These are phyloP conservation scores for Neofusicoccum parvum DNA, from an alignment of 2,329 filamentous ascomycete genomes.

Conservation along the genomic window DNA sequence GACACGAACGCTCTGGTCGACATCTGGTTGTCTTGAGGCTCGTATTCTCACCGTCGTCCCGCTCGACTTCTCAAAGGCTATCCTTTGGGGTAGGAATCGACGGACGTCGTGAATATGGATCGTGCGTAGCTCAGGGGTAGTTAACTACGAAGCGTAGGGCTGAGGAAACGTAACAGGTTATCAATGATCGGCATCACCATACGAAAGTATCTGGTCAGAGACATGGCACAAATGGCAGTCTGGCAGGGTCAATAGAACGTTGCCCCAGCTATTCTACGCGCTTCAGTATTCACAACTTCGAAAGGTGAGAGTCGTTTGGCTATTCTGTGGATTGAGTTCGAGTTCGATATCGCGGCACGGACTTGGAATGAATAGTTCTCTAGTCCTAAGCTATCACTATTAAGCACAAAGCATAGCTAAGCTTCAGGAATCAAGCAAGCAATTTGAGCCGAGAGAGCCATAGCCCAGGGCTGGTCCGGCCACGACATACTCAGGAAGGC, in stretches of 20 bases:
- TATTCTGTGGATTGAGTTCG: too few relatives aligned
- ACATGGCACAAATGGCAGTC: too few relatives aligned
- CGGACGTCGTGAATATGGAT: not conserved
- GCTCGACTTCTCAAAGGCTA: not conserved
- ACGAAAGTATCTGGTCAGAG: too few relatives aligned
- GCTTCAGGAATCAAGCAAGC: not conserved
- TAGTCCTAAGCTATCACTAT: too few relatives aligned
- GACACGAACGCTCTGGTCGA: slow-evolving; percentile 2
- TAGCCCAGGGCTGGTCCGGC: not conserved
- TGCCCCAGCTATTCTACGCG: too few relatives aligned
- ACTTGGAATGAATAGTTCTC: too few relatives aligned
- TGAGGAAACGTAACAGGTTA: not conserved
- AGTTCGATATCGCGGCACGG: too few relatives aligned
- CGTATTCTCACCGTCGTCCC: not conserved
- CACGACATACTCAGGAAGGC: not conserved
- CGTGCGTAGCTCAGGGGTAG: not conserved
- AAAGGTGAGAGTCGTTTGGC: too few relatives aligned
- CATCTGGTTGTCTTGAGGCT: not conserved
- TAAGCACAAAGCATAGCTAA: too few relatives aligned
- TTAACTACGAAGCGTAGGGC: not conserved
- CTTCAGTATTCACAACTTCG: too few relatives aligned
- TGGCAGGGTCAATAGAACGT: too few relatives aligned
- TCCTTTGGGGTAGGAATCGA: not conserved
- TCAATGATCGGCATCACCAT: not conserved
- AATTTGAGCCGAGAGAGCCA: not conserved